Conservation (phyloP, 768 basidiomycete genomes). For the Phaeotremella fagi region DNA sequence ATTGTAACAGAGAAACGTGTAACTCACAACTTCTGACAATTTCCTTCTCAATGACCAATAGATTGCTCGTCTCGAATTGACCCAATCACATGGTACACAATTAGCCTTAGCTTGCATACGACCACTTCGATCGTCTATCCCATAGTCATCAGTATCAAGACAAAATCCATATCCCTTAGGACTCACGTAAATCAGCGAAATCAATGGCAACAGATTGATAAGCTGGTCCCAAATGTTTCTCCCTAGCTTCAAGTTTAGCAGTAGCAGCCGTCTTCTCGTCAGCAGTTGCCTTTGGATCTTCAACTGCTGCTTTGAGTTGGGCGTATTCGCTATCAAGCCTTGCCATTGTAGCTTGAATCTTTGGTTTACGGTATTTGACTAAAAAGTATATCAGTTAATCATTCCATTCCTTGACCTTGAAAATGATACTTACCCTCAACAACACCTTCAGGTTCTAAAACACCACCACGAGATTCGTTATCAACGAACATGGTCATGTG, state of each 20-base stretch:
- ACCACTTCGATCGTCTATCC: constrained; percentile 67
- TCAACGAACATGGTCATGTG: constrained; percentile 99
- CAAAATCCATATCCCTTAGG: not conserved
- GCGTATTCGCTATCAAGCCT: constrained; percentile 82
- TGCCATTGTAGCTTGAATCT: constrained; percentile 84
- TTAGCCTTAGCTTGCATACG: constrained; percentile 98
- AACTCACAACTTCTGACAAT: constrained; percentile 42
- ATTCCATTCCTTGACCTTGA: no score
- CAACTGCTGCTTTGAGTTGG: constrained; percentile 70
- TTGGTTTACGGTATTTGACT: constrained; percentile 74
- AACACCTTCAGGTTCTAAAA: constrained; percentile 90
- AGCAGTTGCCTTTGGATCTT: constrained; percentile 64
- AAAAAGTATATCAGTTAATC: not conserved
- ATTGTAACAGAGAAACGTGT: constrained; percentile 57
- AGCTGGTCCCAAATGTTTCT: constrained; percentile 74
- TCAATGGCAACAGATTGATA: constrained; percentile 91
- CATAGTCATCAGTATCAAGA: not conserved
- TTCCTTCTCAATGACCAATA: constrained; percentile 77
- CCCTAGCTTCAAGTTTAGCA: constrained; percentile 66
- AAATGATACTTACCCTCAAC: constrained; percentile 75
- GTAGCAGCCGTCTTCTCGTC: constrained; percentile 70
- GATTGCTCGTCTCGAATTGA: constrained; percentile 79
- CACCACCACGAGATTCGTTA: constrained; percentile 89
- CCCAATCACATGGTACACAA: constrained; percentile 80
- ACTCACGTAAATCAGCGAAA: constrained; percentile 91